These are phyloP conservation scores for Vinca major DNA, from an alignment of 305 asterid species.

Conservation along the genomic window DNA sequence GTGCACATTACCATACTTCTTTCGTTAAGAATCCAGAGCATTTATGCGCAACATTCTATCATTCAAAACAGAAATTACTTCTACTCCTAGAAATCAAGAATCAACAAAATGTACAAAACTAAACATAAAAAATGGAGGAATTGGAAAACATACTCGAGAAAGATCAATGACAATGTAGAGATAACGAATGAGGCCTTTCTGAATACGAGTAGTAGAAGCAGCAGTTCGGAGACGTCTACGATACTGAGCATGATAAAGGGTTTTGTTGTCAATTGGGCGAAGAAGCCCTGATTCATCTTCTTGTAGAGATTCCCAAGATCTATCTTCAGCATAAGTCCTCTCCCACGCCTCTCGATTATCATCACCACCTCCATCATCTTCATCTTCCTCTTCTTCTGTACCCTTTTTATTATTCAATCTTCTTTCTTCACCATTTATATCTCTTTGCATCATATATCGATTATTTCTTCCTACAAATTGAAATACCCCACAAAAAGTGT, in stretches of 20 bases:
- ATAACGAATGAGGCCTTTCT: conserved; percentile 86
- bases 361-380: conserved; percentile 25
- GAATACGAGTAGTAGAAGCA: conserved; percentile 51
- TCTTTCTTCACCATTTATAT: conserved; percentile 35
- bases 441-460: conserved; percentile 18
- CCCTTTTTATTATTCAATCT: conserved; percentile 36
- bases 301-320: conserved; percentile 97
- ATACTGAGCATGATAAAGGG: conserved; percentile 85
- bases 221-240: conserved; percentile 70
- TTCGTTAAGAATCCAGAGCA: no score
- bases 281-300: conserved; percentile 94
- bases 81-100: not conserved
- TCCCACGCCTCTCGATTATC: conserved; percentile 82
- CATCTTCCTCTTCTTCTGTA: conserved; percentile 80
- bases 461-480: not conserved
- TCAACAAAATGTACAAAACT: not conserved
- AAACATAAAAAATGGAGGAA: conserved; percentile 1
- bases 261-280: conserved; percentile 81
- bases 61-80: no score
- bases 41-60: no score
- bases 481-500: not conserved
- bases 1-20: no score
- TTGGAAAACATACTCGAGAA: conserved; percentile 47
- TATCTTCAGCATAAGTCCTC: conserved; percentile 75
- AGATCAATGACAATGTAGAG: conserved; percentile 72